A percentile compares a stretch with the other conserved stretches of the same genome.
These are phyloP conservation scores for Fraxinus latifolia DNA, from an alignment of 305 asterid genomes.

Conservation along the genomic window DNA sequence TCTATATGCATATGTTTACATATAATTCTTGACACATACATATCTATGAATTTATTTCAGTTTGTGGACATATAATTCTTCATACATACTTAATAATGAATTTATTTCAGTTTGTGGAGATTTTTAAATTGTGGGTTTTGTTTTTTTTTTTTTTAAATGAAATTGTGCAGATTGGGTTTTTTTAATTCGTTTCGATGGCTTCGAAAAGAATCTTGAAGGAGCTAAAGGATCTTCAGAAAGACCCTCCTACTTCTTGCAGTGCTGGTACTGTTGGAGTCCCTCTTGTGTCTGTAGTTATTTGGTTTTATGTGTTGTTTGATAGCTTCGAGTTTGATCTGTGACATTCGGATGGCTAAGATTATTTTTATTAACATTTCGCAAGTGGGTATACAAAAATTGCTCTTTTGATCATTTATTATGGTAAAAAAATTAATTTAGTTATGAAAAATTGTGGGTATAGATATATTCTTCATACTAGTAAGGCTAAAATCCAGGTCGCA, in stretches of 20 bases:
- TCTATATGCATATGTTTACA: background rate
- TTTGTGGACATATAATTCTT: too few species aligned
- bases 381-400: slow-evolving; percentile 21
- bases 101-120: background rate
- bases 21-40: too few species aligned
- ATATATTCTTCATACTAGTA: background rate
- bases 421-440: background rate
- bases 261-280: background rate
- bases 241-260: background rate
- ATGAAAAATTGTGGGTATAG: background rate
- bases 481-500: background rate
- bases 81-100: background rate
- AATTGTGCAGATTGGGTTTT: background rate
- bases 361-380: background rate
- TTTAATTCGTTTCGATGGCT: background rate
- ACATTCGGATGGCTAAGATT: slow-evolving; percentile 13
- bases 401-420: slow-evolving; percentile 4
- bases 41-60: too few species aligned
- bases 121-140: background rate
- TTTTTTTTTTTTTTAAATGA: background rate
- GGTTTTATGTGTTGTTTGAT: background rate
- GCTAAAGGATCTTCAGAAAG: background rate
- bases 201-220: background rate
- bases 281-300: background rate
- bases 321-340: slow-evolving; percentile 30